Conservation (phyloP, 768 basidiomycete species). For the Pleurotus tuber-regium region DNA sequence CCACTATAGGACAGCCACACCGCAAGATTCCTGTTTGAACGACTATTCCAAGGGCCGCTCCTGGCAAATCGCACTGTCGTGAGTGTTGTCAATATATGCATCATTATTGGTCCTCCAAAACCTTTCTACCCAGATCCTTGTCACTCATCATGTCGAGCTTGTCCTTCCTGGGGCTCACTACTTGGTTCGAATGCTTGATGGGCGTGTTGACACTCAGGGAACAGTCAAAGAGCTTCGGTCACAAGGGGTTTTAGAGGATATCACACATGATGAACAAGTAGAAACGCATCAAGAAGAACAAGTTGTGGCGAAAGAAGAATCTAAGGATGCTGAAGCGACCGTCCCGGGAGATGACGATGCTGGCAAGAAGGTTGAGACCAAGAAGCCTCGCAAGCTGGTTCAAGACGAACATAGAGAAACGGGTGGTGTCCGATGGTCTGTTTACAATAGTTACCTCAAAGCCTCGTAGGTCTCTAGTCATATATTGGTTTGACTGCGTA, state of each 20-base stretch:
- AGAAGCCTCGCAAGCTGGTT: constrained; percentile 70
- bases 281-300: constrained; percentile 48
- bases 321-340: constrained; percentile 25
- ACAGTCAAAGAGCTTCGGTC: constrained; percentile 60
- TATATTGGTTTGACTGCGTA: too few species aligned
- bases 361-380: constrained; percentile 31
- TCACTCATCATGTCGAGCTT: constrained; percentile 84
- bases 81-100: constrained; percentile 13
- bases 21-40: constrained; percentile 58
- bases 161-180: constrained; percentile 74
- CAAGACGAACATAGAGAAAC: constrained; percentile 81
- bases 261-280: constrained; percentile 49
- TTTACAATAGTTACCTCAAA: constrained; percentile 67
- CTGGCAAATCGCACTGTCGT: constrained; percentile 66
- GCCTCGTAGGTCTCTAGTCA: constrained; percentile 64
- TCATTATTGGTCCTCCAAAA: neutral
- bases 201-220: constrained; percentile 76
- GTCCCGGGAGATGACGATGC: constrained; percentile 18
- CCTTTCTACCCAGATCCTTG: constrained; percentile 45
- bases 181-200: constrained; percentile 77
- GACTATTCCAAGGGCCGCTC: constrained; percentile 64
- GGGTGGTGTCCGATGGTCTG: constrained; percentile 79
- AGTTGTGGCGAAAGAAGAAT: constrained; percentile 25
- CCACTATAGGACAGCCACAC: constrained; percentile 62
- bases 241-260: constrained; percentile 58